Base-by-base conservation (phyloP, 2,329 filamentous ascomycete genomes). In the Nemania abortiva region DNA sequence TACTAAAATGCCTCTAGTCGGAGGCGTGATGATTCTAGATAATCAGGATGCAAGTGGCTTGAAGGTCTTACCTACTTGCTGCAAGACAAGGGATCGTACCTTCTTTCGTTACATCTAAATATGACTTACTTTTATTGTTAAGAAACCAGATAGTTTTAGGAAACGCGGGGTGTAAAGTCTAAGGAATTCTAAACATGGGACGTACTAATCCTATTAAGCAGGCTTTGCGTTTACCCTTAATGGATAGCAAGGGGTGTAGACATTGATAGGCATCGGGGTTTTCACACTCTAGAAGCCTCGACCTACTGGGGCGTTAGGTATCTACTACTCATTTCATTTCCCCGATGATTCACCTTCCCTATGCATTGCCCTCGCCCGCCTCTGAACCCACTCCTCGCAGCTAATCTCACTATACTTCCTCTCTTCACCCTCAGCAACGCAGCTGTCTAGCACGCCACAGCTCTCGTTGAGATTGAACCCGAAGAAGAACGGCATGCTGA, bases 401-500 rank as follows among this genome's bases (percentile, higher is more conserved):
- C 77, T 75, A 31, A 83, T 76, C 72, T 83, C 81, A 3, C 77
- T 78, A 60, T 84, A 83, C 69, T 78, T 81, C 50, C 72, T 77
- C 67, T 70, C 66, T 56, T 78, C 78, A 0, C 79, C 81, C 42
- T 77, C 72, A 1, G 69, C 76, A 2, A 83, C 71, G 55, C 81
- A 83, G 53, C 73, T 79, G 11, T 82, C 77, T 39, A 84, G 66
- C 22, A 84, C 81, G 2, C 74, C 78, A 39, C 81, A 83, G 70
- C 77, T 83, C 75, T 83, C 81, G 54, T 83, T 77, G 20, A 79
- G 71, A 42, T 79, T 77, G 54, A 79, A 78, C 3, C 77, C 76
- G 39, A 79, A 80, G 75, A 83, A 84, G 69, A 84, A 84, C 0
- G 81, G 80, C 60, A 81, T 79, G 53, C 80, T 82, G 70, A 81